Evolutionary conservation across 2,329 filamentous ascomycete genomes (phyloP).

Genomic region (Monosporascus sp.): DNA sequence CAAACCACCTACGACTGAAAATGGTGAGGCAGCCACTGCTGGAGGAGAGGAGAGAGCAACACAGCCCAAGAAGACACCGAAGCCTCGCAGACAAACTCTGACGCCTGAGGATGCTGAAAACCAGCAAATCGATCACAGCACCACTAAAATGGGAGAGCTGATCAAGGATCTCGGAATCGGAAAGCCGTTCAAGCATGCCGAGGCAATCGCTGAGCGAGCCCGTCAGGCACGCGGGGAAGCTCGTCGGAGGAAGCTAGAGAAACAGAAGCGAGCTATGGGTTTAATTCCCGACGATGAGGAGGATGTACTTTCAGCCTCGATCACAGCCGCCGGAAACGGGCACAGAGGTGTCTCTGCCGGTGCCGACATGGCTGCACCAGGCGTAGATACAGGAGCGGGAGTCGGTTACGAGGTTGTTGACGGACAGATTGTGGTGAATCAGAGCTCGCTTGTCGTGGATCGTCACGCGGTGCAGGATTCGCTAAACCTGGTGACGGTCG

Average conservation of each 20-base stretch:
- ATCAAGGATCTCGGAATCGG: conserved; percentile 65
- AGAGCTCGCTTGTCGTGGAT: conserved; percentile 62
- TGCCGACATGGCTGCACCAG: conserved; percentile 12
- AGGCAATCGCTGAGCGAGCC: conserved; percentile 65
- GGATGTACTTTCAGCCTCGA: conserved; percentile 9
- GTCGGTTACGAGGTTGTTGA: conserved; percentile 53
- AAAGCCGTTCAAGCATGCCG: conserved; percentile 69
- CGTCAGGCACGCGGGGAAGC: conserved; percentile 31
- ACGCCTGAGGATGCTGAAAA: conserved; percentile 61
- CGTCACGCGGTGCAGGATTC: conserved; percentile 56
- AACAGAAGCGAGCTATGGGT: conserved; percentile 26
- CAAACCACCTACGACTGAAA: conserved; percentile 14
- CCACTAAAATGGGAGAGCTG: conserved; percentile 67
- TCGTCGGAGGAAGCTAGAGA: conserved; percentile 35
- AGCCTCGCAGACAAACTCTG: conserved; percentile 35
- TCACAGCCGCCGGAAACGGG: conserved; percentile 14
- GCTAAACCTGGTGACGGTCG: conserved; percentile 51
- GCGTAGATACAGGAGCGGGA: conserved; percentile 20
- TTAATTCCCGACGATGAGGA: conserved; percentile 14
- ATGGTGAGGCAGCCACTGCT: conserved; percentile 15
- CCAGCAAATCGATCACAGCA: conserved; percentile 58
- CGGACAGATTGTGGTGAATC: conserved; percentile 67
- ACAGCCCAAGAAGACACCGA: conserved; percentile 15
- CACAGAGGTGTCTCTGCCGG: conserved; percentile 11
- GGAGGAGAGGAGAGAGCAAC: conserved; percentile 15